Evolutionary conservation across 768 basidiomycete species (phyloP), one percentile per base, ranked within the genome.

Genomic region (Trametes cingulata): DNA sequence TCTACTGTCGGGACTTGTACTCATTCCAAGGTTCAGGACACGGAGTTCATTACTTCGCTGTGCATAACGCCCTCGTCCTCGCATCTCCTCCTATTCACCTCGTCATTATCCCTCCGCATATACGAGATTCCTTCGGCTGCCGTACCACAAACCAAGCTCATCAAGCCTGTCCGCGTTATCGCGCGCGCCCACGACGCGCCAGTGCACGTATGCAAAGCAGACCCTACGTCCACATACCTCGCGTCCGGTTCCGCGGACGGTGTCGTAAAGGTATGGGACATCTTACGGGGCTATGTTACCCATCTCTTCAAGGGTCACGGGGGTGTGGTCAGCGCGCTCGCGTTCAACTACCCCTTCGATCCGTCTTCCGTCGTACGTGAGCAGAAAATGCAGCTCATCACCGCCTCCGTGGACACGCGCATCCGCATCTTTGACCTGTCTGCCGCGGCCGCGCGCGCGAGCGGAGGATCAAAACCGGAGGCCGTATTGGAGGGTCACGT

Each of bases 231-330:
- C 1, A 88, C 90, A 1, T 90, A 96, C 65, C 82, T 98, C 64
- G 97, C 97, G 7, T 96, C 95, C 17, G 97, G 97, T 1, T 91
- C 96, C 12, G 93, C 96, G 7, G 97, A 99, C 65, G 96, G 97
- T 22, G 82, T 92, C 33, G 97, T 98, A 45, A 98, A 98, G 77
- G 93, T 99, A 10, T 98, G 95, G 95, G 89, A 97, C 71, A 86
- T 95, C 46, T 74, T 80, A 3, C 87, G 87, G 24, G 95, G 94
- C 35, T 95, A 88, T 71, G 85, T 91, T 33, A 99, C 97, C 0
- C 97, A 99, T 72, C 82, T 95, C 13, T 94, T 96, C 80, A 91
- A 90, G 68, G 96, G 95, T 2, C 97, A 98, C 70, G 97, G 95
- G 5, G 97, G 97, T n/a, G 92, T 97, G 60, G 88, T 99, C 71